A percentile compares a stretch with the other conserved stretches of the same genome.
Conservation (phyloP, 352 stramenopile species). For the Phytophthora fragariae region DNA sequence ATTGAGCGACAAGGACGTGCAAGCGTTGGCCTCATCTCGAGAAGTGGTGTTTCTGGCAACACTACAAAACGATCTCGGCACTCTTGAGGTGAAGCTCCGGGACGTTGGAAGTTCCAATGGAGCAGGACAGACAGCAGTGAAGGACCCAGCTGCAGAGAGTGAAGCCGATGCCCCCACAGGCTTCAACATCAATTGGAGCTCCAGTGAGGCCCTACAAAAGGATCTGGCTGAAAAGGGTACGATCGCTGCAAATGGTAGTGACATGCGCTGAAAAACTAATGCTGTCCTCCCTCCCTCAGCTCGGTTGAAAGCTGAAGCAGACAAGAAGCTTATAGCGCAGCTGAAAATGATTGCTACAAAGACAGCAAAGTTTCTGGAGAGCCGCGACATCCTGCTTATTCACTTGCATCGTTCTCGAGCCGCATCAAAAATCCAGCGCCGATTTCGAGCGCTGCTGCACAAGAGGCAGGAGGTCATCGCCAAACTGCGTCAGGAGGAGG, state of each 20-base stretch:
- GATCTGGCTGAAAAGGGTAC: constrained; percentile 57
- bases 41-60: constrained; percentile 60
- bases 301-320: constrained; percentile 36
- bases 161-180: constrained; percentile 18
- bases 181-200: constrained; percentile 69
- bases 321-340: constrained; percentile 50
- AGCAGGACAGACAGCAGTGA: background rate
- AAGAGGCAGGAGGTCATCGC: constrained; percentile 22
- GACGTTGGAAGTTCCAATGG: constrained; percentile 10
- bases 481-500: constrained; percentile 31
- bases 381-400: constrained; percentile 33
- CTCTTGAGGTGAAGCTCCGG: constrained; percentile 51
- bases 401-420: constrained; percentile 40
- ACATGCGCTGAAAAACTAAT: too few species aligned
- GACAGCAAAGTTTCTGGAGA: constrained; percentile 22
- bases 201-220: constrained; percentile 55
- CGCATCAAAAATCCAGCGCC: constrained; percentile 43
- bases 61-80: constrained; percentile 39
- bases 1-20: constrained; percentile 46
- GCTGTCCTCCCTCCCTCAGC: constrained; percentile 20
- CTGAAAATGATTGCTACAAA: constrained; percentile 40
- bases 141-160: background rate
- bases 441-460: constrained; percentile 29
- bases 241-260: background rate
- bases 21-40: constrained; percentile 43